Base-by-base conservation (phyloP, 331 rosid species). In the Quercus lobata region DNA sequence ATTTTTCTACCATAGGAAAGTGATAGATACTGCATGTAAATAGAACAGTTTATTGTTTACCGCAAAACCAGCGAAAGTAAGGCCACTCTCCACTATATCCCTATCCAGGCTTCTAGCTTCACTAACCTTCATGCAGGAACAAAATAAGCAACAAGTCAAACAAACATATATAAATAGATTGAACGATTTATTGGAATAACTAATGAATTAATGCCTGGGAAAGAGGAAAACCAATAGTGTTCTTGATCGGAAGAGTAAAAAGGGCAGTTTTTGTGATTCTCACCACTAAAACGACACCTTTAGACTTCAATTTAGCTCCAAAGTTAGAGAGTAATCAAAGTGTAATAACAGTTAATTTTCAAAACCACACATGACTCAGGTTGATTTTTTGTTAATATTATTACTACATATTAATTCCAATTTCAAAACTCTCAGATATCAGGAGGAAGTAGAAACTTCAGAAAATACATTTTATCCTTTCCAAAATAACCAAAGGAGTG, bases 61-160 rank as follows among this genome's bases (percentile, higher is more conserved):
- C 91, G 94, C 99, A 90, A 96, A 96, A 81, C 99, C 99, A 35
- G 98, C 91, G 83, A 96, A 96, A 73, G 83, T 90, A 76, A 96
- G 97, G 70, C 86, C 92, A 78, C 77, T 96, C 90, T 96, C 99
- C 81, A 91, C 99, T 21, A 72, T 54, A 77, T 91, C 99, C 91
- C 99, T 91, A 63, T 96, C 99, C 97, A 96, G 78, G 94, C 91
- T 87, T 90, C 99, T 89, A 73, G 98, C 99, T 91, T 93, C 99
- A 84, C 98, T 93, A 86, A 96, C 98, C 99, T 96, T 88, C 94
- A 90, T 57, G 57, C 78, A 75, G 73, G 53, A 81, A 81, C 58
- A 76, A 68, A 63, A 80, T 53, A 76, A 87, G 82, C 80, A 82
- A 34, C 60, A 80, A 71, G n/a, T 4, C 30, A 72, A 72, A 71